Evolutionary conservation across 106 monocot species (phyloP), one percentile per base, ranked within the genome.

Genomic region (Dactylorhiza incarnata): DNA sequence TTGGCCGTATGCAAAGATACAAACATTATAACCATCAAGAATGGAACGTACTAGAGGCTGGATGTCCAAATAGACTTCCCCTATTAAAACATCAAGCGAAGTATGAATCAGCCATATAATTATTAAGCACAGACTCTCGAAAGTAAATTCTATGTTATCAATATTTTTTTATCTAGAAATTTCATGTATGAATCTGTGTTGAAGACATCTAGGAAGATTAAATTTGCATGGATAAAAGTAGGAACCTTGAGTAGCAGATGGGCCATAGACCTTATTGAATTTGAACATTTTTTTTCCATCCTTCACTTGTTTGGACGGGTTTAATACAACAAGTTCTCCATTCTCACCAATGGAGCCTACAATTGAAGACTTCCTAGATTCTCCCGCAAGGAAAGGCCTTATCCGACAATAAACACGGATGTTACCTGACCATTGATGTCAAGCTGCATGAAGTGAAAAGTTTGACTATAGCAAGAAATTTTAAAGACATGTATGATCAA

Each of bases 1-100:
- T 78, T 94, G 94, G 47, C 94, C 94, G 70, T 94, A 94, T 15
- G 94, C 91, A 83, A 89, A 91, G 44, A 94, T 91, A 56, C 91
- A 94, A 4, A 94, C 85, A 77, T 87, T 91, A 73, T 83, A 91
- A 17, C 91, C 94, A 83, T 91, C 91, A 74, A 91, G 85, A 67
- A 87, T 83, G 9, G 91, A 89, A 10, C 87, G 78, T 68, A 89
- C 81, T 56, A 91, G 75, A 46, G 91, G 88, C 48, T 73, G 90
- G 73, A 84, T 93, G 29, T 93, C 93, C 80, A 81, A 61, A 73
- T 80, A 94, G 0, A 94, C 85, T 75, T 85, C 80, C 81, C 82
- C 91, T 94, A 78, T 87, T 25, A 67, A 45, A 45, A 73, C 20
- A 58, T 49, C 46, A 78, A 45, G 11, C 15, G 3, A 37, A 75